Percentiles rank a stretch among this genome's conserved stretches.
phyloP scores from a whole-genome alignment of 441 rosid genomes.

The Eutrema salsugineum region DNA sequence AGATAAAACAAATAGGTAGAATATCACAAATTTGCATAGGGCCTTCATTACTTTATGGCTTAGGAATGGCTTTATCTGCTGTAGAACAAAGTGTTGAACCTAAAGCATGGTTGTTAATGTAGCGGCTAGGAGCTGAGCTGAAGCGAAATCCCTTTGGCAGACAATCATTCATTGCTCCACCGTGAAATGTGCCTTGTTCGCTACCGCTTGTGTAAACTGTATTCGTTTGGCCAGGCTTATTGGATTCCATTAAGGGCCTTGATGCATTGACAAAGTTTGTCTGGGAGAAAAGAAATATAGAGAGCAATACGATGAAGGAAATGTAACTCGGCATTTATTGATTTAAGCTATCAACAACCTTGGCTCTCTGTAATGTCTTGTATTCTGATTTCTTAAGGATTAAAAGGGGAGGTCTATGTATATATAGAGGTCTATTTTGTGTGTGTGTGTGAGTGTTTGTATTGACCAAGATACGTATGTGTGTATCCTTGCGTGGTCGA shows the following conservation, averaged over 20 bases:
- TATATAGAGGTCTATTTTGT: background rate
- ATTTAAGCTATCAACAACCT: background rate
- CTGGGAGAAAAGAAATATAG: constrained; percentile 23
- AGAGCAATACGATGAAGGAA: constrained; percentile 25
- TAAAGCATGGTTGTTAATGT: constrained; percentile 46
- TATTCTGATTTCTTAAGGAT: background rate
- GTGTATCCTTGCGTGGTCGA: constrained; percentile 16
- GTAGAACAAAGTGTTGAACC: constrained; percentile 50
- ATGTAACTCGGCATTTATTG: constrained; percentile 5
- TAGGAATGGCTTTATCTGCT: constrained; percentile 17
- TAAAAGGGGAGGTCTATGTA: background rate
- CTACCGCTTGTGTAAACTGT: background rate
- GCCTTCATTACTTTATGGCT: background rate
- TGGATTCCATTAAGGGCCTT: constrained; percentile 45
- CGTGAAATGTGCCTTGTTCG: background rate
- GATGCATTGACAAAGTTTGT: constrained; percentile 15
- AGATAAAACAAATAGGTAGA: background rate
- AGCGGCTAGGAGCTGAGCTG: constrained; percentile 72
- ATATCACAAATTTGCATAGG: background rate
- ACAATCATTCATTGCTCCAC: constrained; percentile 39
- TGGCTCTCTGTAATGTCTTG: background rate
- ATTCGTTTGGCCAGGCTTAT: background rate
- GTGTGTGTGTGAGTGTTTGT: constrained; percentile 3
- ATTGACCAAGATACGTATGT: constrained; percentile 20
- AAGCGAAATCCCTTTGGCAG: constrained; percentile 67